phyloP scores from a whole-genome alignment of 352 stramenopile species.

The Pythium brachiatum region DNA sequence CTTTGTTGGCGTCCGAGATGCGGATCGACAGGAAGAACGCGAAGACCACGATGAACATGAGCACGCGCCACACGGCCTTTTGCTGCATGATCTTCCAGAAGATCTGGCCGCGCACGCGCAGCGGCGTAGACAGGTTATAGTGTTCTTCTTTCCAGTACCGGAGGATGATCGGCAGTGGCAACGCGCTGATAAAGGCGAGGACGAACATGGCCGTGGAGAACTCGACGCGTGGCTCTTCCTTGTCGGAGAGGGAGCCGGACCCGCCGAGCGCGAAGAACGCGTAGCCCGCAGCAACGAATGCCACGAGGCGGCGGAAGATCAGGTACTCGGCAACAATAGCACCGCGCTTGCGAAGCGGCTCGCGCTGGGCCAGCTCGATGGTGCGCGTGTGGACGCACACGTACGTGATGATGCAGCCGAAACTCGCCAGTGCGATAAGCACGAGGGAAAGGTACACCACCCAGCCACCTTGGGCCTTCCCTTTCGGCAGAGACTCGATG shows the following conservation, averaged over 20 bases:
- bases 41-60: constrained; percentile 47
- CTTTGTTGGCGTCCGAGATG: constrained; percentile 25
- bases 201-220: constrained; percentile 35
- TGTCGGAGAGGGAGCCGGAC: not conserved
- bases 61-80: constrained; percentile 39
- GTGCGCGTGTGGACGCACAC: constrained; percentile 39
- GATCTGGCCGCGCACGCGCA: constrained; percentile 33
- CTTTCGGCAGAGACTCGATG: constrained; percentile 14
- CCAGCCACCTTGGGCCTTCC: constrained; percentile 5
- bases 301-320: constrained; percentile 31
- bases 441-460: constrained; percentile 29
- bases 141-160: constrained; percentile 36
- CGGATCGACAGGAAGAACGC: constrained; percentile 32
- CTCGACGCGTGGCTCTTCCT: constrained; percentile 17
- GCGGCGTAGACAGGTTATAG: constrained; percentile 33
- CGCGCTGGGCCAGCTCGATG: constrained; percentile 42
- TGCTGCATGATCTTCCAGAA: constrained; percentile 54
- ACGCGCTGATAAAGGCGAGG: constrained; percentile 28
- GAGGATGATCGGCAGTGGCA: constrained; percentile 31
- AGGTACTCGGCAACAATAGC: constrained; percentile 34
- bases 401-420: constrained; percentile 44
- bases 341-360: constrained; percentile 30
- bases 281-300: constrained; percentile 22
- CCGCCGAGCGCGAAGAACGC: constrained; percentile 18
- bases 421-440: constrained; percentile 29